Evolutionary conservation across 345 rosid genomes (phyloP).

Genomic region (Citrus reticulata): DNA sequence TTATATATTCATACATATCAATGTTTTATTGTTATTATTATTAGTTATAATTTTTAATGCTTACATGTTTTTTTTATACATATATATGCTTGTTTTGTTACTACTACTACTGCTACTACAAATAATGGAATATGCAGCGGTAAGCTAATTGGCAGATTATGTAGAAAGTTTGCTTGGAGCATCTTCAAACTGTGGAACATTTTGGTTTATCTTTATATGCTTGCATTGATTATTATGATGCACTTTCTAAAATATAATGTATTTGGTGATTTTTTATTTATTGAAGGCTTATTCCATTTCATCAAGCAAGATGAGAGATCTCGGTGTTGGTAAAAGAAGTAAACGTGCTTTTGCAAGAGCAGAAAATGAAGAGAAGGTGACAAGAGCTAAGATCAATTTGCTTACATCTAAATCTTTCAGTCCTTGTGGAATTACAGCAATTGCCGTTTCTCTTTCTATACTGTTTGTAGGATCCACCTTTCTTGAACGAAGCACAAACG

Average conservation of each 20-base stretch:
- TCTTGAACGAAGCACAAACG: conserved; percentile 41
- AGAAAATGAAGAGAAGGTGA: conserved; percentile 51
- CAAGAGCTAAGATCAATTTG: conserved; percentile 10
- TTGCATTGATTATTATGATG: neutral
- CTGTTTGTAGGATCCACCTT: conserved; percentile 49
- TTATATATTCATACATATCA: neutral
- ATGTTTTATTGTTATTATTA: too few relatives aligned
- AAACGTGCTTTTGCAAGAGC: conserved; percentile 25
- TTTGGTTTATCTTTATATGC: neutral
- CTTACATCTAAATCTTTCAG: neutral
- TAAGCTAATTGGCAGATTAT: neutral
- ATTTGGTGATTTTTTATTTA: conserved; percentile 1
- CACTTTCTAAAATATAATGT: neutral
- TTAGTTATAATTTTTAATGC: too few relatives aligned
- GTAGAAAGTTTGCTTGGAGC: conserved; percentile 1
- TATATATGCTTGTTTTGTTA: too few relatives aligned
- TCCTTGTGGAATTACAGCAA: neutral
- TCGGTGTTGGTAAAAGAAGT: conserved; percentile 39
- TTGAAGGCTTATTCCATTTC: conserved; percentile 59
- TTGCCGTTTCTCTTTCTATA: neutral
- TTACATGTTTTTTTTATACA: too few relatives aligned
- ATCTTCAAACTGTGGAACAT: neutral
- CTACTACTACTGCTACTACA: too few relatives aligned
- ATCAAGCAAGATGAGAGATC: conserved; percentile 53
- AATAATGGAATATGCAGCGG: neutral